Percentiles rank a stretch among this genome's conserved stretches.
These are phyloP conservation scores for Leonotis leonurus DNA, from an alignment of 257 asterid species.

Conservation along the genomic window DNA sequence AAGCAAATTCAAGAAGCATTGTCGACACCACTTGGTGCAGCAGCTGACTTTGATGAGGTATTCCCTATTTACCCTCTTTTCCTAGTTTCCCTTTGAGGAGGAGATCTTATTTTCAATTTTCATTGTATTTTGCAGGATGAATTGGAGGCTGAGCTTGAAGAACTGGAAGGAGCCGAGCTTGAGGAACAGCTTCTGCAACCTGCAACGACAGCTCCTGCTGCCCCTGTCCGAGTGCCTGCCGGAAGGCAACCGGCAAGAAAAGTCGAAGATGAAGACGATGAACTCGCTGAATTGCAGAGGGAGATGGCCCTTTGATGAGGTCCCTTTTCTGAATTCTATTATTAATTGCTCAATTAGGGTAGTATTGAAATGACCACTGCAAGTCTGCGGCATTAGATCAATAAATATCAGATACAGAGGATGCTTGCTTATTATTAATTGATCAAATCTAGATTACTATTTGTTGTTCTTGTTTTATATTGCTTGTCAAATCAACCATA, in stretches of 20 bases:
- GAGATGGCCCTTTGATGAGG: constrained; percentile 63
- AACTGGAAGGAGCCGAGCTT: constrained; percentile 53
- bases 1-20: constrained; percentile 57
- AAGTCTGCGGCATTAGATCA: too few species aligned
- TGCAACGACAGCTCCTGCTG: constrained; percentile 50
- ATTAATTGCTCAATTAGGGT: neutral
- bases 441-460: too few species aligned
- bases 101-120: neutral
- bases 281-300: constrained; percentile 63
- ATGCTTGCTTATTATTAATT: too few species aligned
- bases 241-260: constrained; percentile 41
- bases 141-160: constrained; percentile 67
- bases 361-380: too few species aligned
- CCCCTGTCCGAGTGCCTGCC: constrained; percentile 38
- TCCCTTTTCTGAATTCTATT: neutral
- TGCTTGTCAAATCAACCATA: too few species aligned
- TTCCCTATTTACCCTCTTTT: neutral
- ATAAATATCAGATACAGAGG: too few species aligned
- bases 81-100: neutral
- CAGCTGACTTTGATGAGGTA: constrained; percentile 69
- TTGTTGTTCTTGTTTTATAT: too few species aligned
- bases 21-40: constrained; percentile 50
- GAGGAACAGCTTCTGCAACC: constrained; percentile 65
- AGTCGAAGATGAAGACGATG: constrained; percentile 42
- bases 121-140: constrained; percentile 42